phyloP scores from a whole-genome alignment of 805 yeast genomes.

The Kodamaea leandrae region DNA sequence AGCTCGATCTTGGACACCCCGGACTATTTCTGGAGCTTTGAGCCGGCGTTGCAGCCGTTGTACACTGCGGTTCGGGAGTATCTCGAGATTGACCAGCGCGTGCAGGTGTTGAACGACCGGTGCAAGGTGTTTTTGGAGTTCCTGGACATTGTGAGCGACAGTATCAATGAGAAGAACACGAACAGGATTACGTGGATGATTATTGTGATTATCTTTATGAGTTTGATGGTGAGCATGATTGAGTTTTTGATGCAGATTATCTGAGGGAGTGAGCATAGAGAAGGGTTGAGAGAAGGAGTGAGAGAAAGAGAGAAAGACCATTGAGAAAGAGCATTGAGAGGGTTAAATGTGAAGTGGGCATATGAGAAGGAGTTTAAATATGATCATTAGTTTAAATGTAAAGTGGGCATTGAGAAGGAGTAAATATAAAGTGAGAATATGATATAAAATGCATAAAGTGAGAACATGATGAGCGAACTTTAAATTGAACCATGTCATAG shows the following conservation, averaged over 20 bases:
- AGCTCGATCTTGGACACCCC: conserved; percentile 94
- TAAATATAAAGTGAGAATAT: no score
- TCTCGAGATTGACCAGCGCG: conserved; percentile 91
- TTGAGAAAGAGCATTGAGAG: no score
- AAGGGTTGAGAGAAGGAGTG: neutral
- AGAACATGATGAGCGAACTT: no score
- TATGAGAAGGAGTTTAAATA: no score
- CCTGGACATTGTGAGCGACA: conserved; percentile 88
- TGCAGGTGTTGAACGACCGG: conserved; percentile 87
- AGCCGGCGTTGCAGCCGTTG: conserved; percentile 92
- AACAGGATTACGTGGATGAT: conserved; percentile 89
- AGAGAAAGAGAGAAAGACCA: neutral
- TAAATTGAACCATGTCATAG: no score
- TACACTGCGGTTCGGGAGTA: conserved; percentile 89
- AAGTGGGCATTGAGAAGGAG: no score
- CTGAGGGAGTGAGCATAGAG: neutral
- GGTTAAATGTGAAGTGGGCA: no score
- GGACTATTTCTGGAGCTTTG: conserved; percentile 91
- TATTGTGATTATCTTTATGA: conserved; percentile 74
- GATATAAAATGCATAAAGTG: no score
- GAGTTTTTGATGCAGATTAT: conserved; percentile 49
- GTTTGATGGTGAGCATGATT: conserved; percentile 70
- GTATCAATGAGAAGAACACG: conserved; percentile 90
- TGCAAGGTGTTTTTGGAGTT: conserved; percentile 93
- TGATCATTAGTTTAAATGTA: no score